phyloP scores from a whole-genome alignment of 192 early-diverging fungal species.

The Fimicolochytrium jonesii region DNA sequence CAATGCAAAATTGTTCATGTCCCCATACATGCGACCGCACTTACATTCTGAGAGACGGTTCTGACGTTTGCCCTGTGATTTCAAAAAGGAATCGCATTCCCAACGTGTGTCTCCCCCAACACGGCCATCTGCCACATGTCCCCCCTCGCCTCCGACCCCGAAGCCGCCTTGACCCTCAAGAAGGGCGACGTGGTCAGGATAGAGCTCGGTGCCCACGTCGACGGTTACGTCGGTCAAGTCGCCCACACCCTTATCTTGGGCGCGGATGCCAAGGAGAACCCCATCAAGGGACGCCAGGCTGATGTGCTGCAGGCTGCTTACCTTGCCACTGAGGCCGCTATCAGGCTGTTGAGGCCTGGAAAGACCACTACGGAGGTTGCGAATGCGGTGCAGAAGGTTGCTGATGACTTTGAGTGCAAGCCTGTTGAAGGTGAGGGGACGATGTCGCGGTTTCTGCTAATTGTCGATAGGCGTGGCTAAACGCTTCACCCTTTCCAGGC shows the following conservation, averaged over 20 bases:
- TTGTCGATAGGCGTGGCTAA: background rate
- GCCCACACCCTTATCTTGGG: constrained; percentile 89
- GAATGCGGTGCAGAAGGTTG: constrained; percentile 74
- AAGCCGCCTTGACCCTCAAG: constrained; percentile 61
- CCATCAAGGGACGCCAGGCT: constrained; percentile 76
- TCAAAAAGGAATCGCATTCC: constrained; percentile 77
- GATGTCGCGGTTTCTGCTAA: background rate
- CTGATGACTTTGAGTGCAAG: constrained; percentile 76
- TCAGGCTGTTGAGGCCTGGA: constrained; percentile 84
- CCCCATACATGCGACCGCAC: background rate
- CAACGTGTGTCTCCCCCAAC: constrained; percentile 85
- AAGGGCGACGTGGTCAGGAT: constrained; percentile 89
- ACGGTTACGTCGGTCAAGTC: constrained; percentile 81
- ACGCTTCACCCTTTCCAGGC: too few species aligned
- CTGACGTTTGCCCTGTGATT: background rate
- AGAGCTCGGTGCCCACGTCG: constrained; percentile 88
- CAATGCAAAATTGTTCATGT: background rate
- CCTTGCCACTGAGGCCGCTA: constrained; percentile 75
- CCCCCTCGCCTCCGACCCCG: constrained; percentile 72
- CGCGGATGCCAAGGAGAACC: constrained; percentile 57
- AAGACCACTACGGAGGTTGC: constrained; percentile 69
- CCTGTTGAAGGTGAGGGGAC: constrained; percentile 66
- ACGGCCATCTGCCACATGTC: constrained; percentile 84
- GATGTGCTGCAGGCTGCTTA: constrained; percentile 86
- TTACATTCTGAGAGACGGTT: background rate